phyloP scores from a whole-genome alignment of 83 land plant genomes.

The Isoetes engelmannii region DNA sequence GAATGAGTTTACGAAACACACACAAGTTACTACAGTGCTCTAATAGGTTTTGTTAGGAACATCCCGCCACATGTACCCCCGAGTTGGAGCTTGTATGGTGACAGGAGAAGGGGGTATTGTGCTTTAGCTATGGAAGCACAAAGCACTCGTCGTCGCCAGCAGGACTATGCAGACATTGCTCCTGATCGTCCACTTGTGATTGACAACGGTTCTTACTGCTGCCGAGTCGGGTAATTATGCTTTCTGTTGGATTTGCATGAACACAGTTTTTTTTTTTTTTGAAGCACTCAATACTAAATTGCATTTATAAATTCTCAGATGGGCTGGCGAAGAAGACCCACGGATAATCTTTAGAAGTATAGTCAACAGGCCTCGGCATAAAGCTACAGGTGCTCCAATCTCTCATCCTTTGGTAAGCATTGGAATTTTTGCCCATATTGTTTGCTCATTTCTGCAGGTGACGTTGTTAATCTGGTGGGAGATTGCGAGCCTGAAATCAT shows the following conservation, averaged over 20 bases:
- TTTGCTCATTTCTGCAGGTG: constrained; percentile 40
- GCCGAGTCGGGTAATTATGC: constrained; percentile 70
- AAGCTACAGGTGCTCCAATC: constrained; percentile 20
- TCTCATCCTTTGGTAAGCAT: neutral
- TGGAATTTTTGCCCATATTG: neutral
- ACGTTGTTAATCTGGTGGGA: constrained; percentile 79
- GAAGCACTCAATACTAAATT: too few relatives aligned
- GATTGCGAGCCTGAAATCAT: constrained; percentile 68
- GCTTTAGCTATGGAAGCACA: too few relatives aligned
- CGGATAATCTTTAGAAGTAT: constrained; percentile 22
- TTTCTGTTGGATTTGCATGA: neutral
- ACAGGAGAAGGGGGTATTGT: too few relatives aligned
- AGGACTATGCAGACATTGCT: constrained; percentile 50
- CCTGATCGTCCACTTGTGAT: constrained; percentile 63
- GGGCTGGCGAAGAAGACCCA: constrained; percentile 29
- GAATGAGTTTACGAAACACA: too few relatives aligned
- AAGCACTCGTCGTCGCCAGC: constrained; percentile 29
- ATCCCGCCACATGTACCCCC: too few relatives aligned
- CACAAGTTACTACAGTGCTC: too few relatives aligned
- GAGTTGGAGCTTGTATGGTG: too few relatives aligned
- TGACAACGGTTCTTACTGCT: constrained; percentile 82
- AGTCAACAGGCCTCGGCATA: constrained; percentile 27
- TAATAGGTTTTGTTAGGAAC: too few relatives aligned
- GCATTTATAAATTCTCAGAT: neutral
- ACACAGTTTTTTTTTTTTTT: neutral